phyloP scores from a whole-genome alignment of 2,329 filamentous ascomycete species.

The Tolypocladium tundrense region DNA sequence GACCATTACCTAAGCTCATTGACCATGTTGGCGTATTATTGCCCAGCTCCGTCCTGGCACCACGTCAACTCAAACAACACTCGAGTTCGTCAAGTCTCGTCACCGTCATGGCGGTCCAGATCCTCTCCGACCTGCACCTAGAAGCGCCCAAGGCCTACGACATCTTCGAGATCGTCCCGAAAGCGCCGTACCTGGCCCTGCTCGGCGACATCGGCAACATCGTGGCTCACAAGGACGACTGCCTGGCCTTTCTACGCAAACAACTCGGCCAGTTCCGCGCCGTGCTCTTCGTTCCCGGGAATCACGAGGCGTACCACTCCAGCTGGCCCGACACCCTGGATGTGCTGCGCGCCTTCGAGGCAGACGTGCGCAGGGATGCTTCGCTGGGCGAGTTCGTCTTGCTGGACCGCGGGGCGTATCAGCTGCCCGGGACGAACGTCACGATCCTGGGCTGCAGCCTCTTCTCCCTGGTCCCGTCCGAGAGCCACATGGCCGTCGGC shows the following conservation, averaged over 20 bases:
- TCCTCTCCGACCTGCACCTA: conserved; percentile 50
- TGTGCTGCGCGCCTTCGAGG: conserved; percentile 21
- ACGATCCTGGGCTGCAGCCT: conserved; percentile 29
- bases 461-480: conserved; percentile 33
- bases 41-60: too few relatives aligned
- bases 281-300: conserved; percentile 44
- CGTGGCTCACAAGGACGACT: conserved; percentile 26
- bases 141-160: conserved; percentile 40
- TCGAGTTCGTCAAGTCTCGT: neutral
- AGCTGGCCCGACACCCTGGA: conserved; percentile 21
- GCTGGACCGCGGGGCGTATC: conserved; percentile 20
- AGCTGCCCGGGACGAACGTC: conserved; percentile 12
- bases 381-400: conserved; percentile 27
- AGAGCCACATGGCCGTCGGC: conserved; percentile 26
- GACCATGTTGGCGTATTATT: too few relatives aligned
- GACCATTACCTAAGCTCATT: too few relatives aligned
- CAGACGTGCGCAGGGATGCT: conserved; percentile 10
- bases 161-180: conserved; percentile 33
- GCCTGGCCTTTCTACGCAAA: conserved; percentile 30
- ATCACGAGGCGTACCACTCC: conserved; percentile 43
- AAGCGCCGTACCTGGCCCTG: conserved; percentile 40
- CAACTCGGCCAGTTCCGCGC: conserved; percentile 37
- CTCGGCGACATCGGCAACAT: conserved; percentile 46
- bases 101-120: conserved; percentile 15
- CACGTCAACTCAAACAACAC: too few relatives aligned